Evolutionary conservation across 345 rosid species (phyloP).

Genomic region (Populus tremula): DNA sequence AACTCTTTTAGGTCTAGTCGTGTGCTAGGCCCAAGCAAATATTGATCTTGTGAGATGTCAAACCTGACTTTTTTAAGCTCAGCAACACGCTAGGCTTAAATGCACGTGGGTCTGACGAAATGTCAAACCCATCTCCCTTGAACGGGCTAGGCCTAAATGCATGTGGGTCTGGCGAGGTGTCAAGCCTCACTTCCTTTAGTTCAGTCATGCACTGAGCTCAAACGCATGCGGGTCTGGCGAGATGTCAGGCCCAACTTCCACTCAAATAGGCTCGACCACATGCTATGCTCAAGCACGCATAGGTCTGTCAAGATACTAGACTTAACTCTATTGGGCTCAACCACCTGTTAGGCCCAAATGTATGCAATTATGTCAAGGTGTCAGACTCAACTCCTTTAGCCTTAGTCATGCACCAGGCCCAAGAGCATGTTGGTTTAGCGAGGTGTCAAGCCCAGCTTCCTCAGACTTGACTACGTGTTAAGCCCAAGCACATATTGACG

Average conservation of each 20-base stretch:
- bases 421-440: too few relatives aligned
- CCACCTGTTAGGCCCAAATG: too few relatives aligned
- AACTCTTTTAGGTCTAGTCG: accelerated
- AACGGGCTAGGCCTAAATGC: accelerated
- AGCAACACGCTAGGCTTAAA: accelerated
- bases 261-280: accelerated
- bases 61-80: accelerated
- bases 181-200: too few relatives aligned
- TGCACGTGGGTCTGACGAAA: too few relatives aligned
- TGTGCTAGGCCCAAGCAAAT: accelerated
- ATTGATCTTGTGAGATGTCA: too few relatives aligned
- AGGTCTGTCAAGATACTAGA: too few relatives aligned
- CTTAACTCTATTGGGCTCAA: accelerated
- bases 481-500: accelerated
- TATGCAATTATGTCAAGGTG: accelerated
- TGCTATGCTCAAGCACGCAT: accelerated
- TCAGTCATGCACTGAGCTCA: too few relatives aligned
- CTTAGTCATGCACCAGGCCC: too few relatives aligned
- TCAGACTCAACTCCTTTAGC: too few relatives aligned
- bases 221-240: accelerated
- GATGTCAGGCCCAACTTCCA: too few relatives aligned
- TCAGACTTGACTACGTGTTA: accelerated
- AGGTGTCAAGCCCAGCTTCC: too few relatives aligned
- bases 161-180: too few relatives aligned
- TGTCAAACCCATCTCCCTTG: accelerated